Conservation (phyloP, 257 asterid genomes). For the Nicotiana undulata region DNA sequence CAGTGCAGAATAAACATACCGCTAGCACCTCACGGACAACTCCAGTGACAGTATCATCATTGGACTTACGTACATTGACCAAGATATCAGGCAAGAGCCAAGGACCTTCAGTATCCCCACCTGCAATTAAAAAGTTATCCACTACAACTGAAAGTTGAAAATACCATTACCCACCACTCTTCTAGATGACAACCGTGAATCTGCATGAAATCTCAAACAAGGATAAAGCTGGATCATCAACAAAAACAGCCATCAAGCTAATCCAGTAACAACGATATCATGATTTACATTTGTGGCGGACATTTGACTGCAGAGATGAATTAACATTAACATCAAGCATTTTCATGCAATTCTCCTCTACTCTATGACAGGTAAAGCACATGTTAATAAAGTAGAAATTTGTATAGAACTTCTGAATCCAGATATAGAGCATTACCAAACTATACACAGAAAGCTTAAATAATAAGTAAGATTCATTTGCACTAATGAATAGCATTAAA, state of each 20-base stretch:
- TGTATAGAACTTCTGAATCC: no score
- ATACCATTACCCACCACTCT: not conserved
- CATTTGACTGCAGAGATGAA: no score
- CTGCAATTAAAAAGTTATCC: constrained; percentile 28
- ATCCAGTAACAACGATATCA: no score
- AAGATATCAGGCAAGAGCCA: constrained; percentile 75
- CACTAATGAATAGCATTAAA: not conserved
- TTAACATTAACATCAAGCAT: no score
- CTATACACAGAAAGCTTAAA: not conserved
- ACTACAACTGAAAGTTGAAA: not conserved
- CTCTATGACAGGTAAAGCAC: no score
- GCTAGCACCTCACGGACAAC: constrained; percentile 70
- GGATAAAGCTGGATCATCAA: no score
- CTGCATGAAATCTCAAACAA: not conserved
- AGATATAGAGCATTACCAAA: no score
- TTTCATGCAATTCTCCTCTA: no score
- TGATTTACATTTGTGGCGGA: no score
- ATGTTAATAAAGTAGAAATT: no score
- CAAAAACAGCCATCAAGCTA: no score
- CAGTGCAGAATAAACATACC: constrained; percentile 35
- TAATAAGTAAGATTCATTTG: not conserved
- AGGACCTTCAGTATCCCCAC: constrained; percentile 76
- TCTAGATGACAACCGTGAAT: not conserved
- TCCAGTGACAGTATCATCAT: constrained; percentile 58
- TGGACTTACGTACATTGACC: constrained; percentile 67